phyloP scores from a whole-genome alignment of 495 filamentous ascomycete species.

The Lasiosphaeris hirsuta region DNA sequence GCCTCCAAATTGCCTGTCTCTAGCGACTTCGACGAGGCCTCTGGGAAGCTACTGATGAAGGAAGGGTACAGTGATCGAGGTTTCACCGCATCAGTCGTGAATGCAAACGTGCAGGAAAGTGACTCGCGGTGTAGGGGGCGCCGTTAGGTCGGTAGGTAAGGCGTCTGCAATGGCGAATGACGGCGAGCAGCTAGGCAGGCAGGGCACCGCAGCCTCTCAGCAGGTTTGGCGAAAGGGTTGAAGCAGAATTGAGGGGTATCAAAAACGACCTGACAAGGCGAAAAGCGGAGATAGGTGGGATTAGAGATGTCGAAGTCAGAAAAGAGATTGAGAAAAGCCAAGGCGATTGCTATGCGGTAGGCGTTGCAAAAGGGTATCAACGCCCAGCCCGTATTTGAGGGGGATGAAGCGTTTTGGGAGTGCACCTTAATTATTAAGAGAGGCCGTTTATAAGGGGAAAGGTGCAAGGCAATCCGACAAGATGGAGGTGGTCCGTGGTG shows the following conservation, averaged over 20 bases:
- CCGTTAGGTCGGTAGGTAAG: constrained; percentile 1
- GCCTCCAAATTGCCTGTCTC: too few relatives aligned
- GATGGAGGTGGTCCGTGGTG: constrained; percentile 13
- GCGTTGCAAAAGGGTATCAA: background rate
- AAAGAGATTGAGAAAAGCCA: background rate
- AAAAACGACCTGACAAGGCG: background rate
- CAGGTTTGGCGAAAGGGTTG: background rate
- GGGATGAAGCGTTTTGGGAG: constrained; percentile 1
- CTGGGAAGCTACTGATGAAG: constrained; percentile 4
- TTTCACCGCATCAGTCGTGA: constrained; percentile 13
- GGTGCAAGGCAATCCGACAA: constrained; percentile 1
- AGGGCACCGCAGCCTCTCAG: background rate
- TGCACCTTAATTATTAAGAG: background rate
- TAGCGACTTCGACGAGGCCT: background rate
- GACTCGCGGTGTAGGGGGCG: background rate
- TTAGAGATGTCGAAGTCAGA: background rate
- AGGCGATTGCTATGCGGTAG: too few relatives aligned
- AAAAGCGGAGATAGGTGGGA: background rate
- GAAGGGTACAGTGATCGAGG: constrained; percentile 2
- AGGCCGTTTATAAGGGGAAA: constrained; percentile 10
- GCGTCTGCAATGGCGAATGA: background rate
- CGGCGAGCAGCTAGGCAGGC: background rate
- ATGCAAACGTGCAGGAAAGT: constrained; percentile 1
- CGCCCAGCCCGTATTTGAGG: background rate
- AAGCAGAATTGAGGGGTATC: constrained; percentile 15